These are phyloP conservation scores for Microdochium nivale DNA, from an alignment of 2,329 filamentous ascomycete genomes.

Conservation along the genomic window DNA sequence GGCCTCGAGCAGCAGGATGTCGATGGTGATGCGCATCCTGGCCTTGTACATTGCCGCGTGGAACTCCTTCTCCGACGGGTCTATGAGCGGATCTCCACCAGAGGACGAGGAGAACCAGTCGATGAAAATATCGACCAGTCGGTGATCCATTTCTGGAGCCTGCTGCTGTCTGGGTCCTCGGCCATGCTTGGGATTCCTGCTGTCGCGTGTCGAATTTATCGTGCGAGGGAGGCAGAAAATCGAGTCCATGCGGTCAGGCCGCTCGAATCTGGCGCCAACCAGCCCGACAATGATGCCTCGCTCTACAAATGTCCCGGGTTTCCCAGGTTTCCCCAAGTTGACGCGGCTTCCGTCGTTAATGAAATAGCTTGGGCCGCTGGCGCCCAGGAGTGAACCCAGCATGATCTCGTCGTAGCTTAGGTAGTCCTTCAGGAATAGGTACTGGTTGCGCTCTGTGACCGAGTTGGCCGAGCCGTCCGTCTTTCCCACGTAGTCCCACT, in stretches of 20 bases:
- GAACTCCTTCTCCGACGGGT: constrained; percentile 5
- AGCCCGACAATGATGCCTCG: constrained; percentile 21
- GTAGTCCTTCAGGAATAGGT: constrained; percentile 13
- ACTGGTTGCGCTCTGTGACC: constrained; percentile 6
- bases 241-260: constrained; percentile 18
- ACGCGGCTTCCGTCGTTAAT: constrained; percentile 18
- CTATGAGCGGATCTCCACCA: neutral
- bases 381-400: constrained; percentile 19
- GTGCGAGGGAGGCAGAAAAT: constrained; percentile 1
- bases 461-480: constrained; percentile 1
- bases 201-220: too few species aligned
- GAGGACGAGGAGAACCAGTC: constrained; percentile 11
- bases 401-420: constrained; percentile 26
- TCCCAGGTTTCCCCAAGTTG: constrained; percentile 10
- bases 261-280: constrained; percentile 22
- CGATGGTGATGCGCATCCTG: constrained; percentile 15
- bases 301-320: constrained; percentile 11
- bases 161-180: neutral
- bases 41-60: constrained; percentile 14
- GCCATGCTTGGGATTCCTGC: neutral
- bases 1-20: constrained; percentile 20
- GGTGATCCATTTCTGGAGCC: constrained; percentile 7
- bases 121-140: constrained; percentile 12
- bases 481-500: constrained; percentile 19
- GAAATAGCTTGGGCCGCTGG: constrained; percentile 20